phyloP scores from a whole-genome alignment of 179 eudicot species.

The Gypsophila paniculata region DNA sequence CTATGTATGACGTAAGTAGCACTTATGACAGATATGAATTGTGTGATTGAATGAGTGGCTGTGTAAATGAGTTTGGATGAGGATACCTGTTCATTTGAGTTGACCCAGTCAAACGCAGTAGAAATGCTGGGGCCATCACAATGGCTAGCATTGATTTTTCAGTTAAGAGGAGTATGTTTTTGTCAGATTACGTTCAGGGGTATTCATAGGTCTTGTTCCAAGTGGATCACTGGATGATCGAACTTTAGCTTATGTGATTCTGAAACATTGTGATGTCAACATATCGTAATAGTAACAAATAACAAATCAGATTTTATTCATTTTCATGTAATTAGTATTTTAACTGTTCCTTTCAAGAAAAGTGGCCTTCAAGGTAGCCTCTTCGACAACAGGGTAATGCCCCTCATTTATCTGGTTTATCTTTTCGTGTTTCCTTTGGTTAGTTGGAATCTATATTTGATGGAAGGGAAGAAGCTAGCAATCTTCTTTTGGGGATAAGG shows the following conservation, averaged over 20 bases:
- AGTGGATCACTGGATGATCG: neutral
- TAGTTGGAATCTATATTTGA: conserved; percentile 5
- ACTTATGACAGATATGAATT: neutral
- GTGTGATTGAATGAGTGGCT: neutral
- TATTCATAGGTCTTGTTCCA: neutral
- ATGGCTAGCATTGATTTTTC: neutral
- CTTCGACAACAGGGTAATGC: neutral
- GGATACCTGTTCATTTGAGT: neutral
- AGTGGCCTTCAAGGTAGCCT: conserved; percentile 1
- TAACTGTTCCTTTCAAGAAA: neutral
- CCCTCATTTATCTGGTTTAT: neutral
- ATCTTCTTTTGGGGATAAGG: neutral
- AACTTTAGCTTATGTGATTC: neutral
- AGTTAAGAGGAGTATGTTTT: neutral
- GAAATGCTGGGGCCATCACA: neutral
- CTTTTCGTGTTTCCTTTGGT: neutral
- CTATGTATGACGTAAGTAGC: neutral
- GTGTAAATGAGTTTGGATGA: neutral
- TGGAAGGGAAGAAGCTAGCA: neutral
- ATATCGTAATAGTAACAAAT: neutral
- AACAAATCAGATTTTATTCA: too few relatives aligned
- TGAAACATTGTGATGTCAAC: neutral
- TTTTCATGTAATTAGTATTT: neutral
- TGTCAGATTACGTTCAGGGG: neutral
- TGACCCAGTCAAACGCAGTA: neutral